phyloP scores from a whole-genome alignment of 2,329 filamentous ascomycete species.

The Alternaria arborescens region DNA sequence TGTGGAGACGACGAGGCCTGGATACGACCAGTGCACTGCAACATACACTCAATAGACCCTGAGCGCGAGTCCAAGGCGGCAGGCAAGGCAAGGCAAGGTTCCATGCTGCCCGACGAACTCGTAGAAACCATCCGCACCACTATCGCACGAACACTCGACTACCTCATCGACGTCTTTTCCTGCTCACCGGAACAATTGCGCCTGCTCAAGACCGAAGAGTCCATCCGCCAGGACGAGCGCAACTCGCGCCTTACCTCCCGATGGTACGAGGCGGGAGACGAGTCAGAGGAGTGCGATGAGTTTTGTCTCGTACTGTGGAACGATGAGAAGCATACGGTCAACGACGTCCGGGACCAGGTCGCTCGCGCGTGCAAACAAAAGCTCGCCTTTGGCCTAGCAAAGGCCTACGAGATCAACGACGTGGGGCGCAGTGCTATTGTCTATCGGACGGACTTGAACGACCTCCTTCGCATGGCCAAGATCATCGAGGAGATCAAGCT shows the following conservation, averaged over 20 bases:
- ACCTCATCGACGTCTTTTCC: slow-evolving; percentile 96
- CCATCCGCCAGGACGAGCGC: slow-evolving; percentile 81
- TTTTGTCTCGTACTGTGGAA: slow-evolving; percentile 94
- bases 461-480: slow-evolving; percentile 78
- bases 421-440: slow-evolving; percentile 86
- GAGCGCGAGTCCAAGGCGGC: slow-evolving; percentile 50
- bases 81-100: slow-evolving; percentile 66
- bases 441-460: slow-evolving; percentile 74
- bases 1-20: slow-evolving; percentile 97
- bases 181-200: slow-evolving; percentile 96
- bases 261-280: slow-evolving; percentile 72
- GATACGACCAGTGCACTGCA: slow-evolving; percentile 86
- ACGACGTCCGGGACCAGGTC: slow-evolving; percentile 89
- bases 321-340: slow-evolving; percentile 96
- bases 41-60: slow-evolving; percentile 78
- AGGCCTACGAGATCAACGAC: slow-evolving; percentile 88
- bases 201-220: slow-evolving; percentile 81
- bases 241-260: slow-evolving; percentile 78
- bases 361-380: slow-evolving; percentile 84
- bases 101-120: slow-evolving; percentile 75
- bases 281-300: slow-evolving; percentile 71
- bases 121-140: slow-evolving; percentile 83
- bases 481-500: slow-evolving; percentile 95
- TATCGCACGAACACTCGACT: slow-evolving; percentile 85
- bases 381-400: slow-evolving; percentile 71